These are phyloP conservation scores for Aspergillus ostianus DNA, from an alignment of 495 filamentous ascomycete genomes.

Conservation along the genomic window DNA sequence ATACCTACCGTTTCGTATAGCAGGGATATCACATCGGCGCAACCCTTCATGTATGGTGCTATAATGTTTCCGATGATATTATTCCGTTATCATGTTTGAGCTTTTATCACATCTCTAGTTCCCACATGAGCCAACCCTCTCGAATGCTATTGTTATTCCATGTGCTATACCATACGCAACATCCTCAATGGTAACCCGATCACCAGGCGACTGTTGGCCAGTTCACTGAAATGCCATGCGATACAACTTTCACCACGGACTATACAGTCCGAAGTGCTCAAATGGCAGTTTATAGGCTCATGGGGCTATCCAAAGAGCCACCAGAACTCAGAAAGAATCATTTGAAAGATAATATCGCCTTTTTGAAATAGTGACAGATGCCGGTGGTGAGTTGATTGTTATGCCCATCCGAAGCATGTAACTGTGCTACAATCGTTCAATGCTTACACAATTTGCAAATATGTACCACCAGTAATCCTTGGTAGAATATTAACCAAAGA, in stretches of 20 bases:
- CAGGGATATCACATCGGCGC: too few relatives aligned
- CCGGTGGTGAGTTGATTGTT: too few relatives aligned
- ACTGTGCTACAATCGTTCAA: too few relatives aligned
- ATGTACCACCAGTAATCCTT: too few relatives aligned
- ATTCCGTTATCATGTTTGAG: slow-evolving; percentile 22
- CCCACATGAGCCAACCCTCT: neutral
- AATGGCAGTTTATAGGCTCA: slow-evolving; percentile 26
- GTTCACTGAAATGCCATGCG: slow-evolving; percentile 31
- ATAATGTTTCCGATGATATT: too few relatives aligned
- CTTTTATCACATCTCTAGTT: slow-evolving; percentile 25
- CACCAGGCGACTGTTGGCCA: slow-evolving; percentile 30
- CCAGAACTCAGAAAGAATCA: neutral
- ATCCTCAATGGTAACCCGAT: slow-evolving; percentile 23
- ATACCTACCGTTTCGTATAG: too few relatives aligned
- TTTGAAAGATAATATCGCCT: neutral
- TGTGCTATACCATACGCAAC: slow-evolving; percentile 30
- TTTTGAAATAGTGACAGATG: neutral
- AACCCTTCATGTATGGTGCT: too few relatives aligned
- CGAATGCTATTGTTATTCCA: slow-evolving; percentile 11
- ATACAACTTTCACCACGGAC: slow-evolving; percentile 33
- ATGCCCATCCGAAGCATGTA: too few relatives aligned
- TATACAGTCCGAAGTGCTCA: slow-evolving; percentile 35
- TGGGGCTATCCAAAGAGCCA: neutral
- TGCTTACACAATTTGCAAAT: too few relatives aligned
- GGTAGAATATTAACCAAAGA: too few relatives aligned